Base-by-base conservation (phyloP, 495 filamentous ascomycete genomes). In the Penicillium nucicola region DNA sequence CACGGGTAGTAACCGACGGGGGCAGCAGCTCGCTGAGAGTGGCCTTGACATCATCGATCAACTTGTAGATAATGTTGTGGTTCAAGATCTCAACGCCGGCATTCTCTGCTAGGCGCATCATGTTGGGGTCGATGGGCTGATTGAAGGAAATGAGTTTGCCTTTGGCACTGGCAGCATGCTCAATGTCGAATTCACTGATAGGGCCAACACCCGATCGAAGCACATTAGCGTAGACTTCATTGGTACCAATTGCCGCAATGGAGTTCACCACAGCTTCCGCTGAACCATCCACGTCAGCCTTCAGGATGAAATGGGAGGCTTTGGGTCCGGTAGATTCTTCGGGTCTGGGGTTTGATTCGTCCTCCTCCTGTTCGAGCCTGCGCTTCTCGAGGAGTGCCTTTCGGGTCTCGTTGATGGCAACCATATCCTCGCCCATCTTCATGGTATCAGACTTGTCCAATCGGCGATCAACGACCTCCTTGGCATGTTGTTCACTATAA, bases 211-310 rank as follows among this genome's bases (percentile, higher is more conserved):
- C 80, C 2, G 84, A 84, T 19, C 86, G 83, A 14, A 97, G 78
- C 39, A 99, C 79, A 37, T 85, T 82, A 12, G 90, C 80, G 13
- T 72, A 79, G 14, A 97, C 84, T 61, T 95, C 88, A 55, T 88
- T 81, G 72, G 87, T 96, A 23, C 92, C 90, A 43, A 96, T 70
- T 46, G 82, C 78, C 17, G 80, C 70, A 52, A 97, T 74, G 12
- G 85, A 79, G 43, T 88, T 85, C 43, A 85, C 66, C 7, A 97
- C 86, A 5, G 93, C 93, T 67, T 99, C 93, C 6, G 90, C 92
- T 1, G 91, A 96, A 9, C 93, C 93, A 47, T 83, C 83, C 13
- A 97, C 93, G 62, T 99, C 95, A 36, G 84, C 91, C 70, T 97
- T 97, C 71, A 99, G 74, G 36, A 92, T 79, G 69, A 96, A 90